phyloP scores from a whole-genome alignment of 495 filamentous ascomycete species.

The Penicillium parvum region DNA sequence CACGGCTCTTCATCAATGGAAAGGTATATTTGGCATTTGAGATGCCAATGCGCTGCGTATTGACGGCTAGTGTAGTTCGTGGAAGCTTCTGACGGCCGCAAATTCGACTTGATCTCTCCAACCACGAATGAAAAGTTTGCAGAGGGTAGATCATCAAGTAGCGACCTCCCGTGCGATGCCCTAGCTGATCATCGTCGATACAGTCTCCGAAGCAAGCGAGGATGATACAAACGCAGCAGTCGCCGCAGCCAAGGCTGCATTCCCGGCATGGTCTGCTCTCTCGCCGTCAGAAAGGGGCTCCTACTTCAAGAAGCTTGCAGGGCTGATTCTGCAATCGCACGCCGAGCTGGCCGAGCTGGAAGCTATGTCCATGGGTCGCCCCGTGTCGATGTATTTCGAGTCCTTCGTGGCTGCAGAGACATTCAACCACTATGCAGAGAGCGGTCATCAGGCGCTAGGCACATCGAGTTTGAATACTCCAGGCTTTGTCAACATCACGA shows the following conservation, averaged over 20 bases:
- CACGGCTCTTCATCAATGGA: conserved; percentile 18
- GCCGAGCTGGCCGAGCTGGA: conserved; percentile 49
- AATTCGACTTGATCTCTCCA: conserved; percentile 12
- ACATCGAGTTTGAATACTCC: conserved; percentile 58
- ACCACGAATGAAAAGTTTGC: conserved; percentile 15
- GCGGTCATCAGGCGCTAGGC: conserved; percentile 21
- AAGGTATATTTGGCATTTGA: conserved; percentile 7
- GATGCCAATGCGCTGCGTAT: too few relatives aligned
- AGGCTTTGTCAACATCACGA: conserved; percentile 45
- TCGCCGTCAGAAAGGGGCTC: conserved; percentile 34
- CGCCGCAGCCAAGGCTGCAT: conserved; percentile 54
- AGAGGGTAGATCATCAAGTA: conserved; percentile 1
- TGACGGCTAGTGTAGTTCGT: conserved; percentile 11
- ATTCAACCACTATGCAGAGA: conserved; percentile 22
- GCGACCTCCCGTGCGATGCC: not conserved
- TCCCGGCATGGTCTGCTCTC: conserved; percentile 53
- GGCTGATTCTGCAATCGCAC: conserved; percentile 41
- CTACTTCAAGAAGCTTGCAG: conserved; percentile 50
- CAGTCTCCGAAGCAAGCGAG: conserved; percentile 42
- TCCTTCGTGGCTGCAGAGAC: conserved; percentile 7
- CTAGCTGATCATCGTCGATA: not conserved
- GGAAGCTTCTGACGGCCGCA: conserved; percentile 20
- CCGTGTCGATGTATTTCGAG: conserved; percentile 25
- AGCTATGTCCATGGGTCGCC: conserved; percentile 27
- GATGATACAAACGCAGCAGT: conserved; percentile 56